Conservation (phyloP, 306 rosid genomes). For the Vigna reflexopilosa region DNA sequence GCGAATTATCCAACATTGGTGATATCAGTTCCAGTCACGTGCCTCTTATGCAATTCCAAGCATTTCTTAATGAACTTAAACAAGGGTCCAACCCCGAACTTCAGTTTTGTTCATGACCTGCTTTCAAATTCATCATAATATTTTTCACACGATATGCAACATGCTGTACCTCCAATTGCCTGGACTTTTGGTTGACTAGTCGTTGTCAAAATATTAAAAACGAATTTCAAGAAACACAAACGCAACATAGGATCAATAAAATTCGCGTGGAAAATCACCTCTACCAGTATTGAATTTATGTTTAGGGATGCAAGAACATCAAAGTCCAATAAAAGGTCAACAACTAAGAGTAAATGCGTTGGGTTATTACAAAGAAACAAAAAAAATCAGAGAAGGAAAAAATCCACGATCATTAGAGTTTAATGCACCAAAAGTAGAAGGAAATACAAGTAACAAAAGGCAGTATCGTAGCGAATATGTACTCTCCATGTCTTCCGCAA, state of each 20-base stretch:
- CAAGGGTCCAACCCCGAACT: neutral
- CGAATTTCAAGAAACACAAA: neutral
- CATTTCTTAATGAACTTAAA: neutral
- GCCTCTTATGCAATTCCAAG: neutral
- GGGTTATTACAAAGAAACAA: neutral
- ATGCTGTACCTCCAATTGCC: neutral
- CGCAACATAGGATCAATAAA: neutral
- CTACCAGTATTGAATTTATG: neutral
- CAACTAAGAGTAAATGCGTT: neutral
- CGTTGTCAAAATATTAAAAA: neutral
- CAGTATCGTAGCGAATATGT: neutral
- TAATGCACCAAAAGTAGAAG: neutral
- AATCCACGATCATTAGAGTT: neutral
- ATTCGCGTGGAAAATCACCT: neutral
- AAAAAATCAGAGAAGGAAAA: neutral
- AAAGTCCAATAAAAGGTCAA: neutral
- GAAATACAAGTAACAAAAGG: neutral
- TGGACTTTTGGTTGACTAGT: neutral
- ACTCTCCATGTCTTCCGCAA: neutral
- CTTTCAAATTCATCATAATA: neutral
- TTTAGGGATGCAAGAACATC: neutral
- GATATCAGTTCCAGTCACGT: neutral
- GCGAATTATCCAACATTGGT: neutral
- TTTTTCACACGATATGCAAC: neutral
- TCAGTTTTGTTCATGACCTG: neutral